phyloP scores from a whole-genome alignment of 257 asterid species.

The Salvia hispanica region DNA sequence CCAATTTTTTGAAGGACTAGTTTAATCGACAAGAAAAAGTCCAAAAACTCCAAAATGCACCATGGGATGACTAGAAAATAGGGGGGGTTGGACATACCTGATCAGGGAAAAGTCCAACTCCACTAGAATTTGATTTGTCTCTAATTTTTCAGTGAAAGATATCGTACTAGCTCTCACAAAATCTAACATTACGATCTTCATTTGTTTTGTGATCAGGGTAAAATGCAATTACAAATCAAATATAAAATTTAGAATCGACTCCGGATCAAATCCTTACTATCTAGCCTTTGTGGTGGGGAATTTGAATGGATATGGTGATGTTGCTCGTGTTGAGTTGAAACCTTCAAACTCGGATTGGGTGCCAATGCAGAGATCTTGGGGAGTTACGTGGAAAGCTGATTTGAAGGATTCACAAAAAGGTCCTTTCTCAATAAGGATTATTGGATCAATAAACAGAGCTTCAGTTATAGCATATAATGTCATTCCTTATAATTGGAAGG shows the following conservation, averaged over 20 bases:
- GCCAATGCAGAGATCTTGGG: slow-evolving; percentile 35
- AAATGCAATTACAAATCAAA: slow-evolving; percentile 28
- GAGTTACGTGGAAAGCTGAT: slow-evolving; percentile 33
- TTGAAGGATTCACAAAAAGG: slow-evolving; percentile 4
- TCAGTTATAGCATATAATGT: not conserved
- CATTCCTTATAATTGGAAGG: slow-evolving; percentile 21
- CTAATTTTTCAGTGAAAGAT: too few species aligned
- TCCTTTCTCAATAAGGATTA: slow-evolving; percentile 41
- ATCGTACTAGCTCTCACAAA: too few species aligned
- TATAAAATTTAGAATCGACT: slow-evolving; percentile 33
- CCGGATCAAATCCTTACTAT: slow-evolving; percentile 31
- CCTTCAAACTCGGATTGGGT: slow-evolving; percentile 33
- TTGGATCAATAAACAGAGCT: not conserved
- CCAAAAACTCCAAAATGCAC: too few species aligned
- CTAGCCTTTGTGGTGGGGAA: slow-evolving; percentile 37
- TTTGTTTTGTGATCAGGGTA: slow-evolving; percentile 18
- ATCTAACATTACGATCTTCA: too few species aligned
- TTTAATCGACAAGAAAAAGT: too few species aligned
- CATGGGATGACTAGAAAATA: too few species aligned
- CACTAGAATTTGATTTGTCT: too few species aligned
- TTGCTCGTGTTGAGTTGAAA: slow-evolving; percentile 29
- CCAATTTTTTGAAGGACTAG: too few species aligned
- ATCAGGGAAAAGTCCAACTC: too few species aligned
- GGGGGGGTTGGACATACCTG: too few species aligned
- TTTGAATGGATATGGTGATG: slow-evolving; percentile 48